Base-by-base conservation (phyloP, 805 yeast genomes). In the Spathaspora hagerdaliae region DNA sequence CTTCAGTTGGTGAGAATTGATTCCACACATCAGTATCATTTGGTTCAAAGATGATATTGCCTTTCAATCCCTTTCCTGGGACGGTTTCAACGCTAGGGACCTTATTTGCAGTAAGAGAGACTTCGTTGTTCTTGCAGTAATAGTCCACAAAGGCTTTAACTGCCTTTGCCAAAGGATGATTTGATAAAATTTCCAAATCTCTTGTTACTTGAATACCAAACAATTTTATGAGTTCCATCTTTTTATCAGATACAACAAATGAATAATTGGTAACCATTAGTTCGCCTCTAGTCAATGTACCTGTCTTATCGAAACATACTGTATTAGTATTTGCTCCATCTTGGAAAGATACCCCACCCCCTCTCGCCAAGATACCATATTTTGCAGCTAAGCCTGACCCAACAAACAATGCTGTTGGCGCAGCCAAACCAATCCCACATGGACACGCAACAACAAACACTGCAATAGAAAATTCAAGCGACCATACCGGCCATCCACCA, bases 391-490 rank as follows among this genome's bases (percentile, higher is more conserved):
- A 60, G 0, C 92, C 89, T 13, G 88, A 73, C 2, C 94, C 94
- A 10, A 86, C 89, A 67, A 83, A 85, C 36, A 86, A 60, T 0
- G 94, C 92, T 1, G 92, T 85, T 1, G 94, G 94, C 1, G 92
- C 94, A 24, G 94, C 94, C 19, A 86, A 67, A 1, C 92, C 94
- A 53, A 86, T 78, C 1, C 92, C 95, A 69, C 94, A 86, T 1
- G 95, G 95, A 58, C 95, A 86, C 0, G 92, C 92, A 42, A 86
- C 79, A 1, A 86, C 92, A 64, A 86, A 85, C 1, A 87, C 92
- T 0, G 91, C 79, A 51, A 86, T 83, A 1, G 90, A 79, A 63
- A 86, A 86, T 53, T 85, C 83, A 45, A 86, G 69, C 0, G 91
- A 82, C 90, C 92, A 86, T 10, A 85, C 77, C 0, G 77, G 67